Conservation (phyloP, 1,284 basidiomycete genomes). For the Trametes pubescens region DNA sequence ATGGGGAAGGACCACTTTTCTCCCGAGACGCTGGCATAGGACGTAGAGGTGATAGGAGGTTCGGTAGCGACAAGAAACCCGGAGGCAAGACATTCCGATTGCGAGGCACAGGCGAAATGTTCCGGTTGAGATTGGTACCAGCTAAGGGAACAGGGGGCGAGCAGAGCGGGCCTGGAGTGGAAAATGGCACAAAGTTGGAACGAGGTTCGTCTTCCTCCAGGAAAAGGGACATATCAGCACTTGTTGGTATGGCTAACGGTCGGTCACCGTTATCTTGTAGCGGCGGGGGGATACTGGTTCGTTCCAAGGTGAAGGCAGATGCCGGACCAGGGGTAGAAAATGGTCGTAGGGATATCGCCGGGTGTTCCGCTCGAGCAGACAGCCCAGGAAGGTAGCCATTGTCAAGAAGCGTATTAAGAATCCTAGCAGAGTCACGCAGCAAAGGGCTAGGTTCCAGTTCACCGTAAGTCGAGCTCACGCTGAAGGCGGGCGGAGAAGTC, state of each 20-base stretch:
- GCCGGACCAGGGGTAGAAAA: conserved; percentile 21
- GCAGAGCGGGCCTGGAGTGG: conserved; percentile 43
- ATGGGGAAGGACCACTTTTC: neutral
- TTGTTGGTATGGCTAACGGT: neutral
- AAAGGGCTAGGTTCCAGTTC: neutral
- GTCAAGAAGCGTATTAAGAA: neutral
- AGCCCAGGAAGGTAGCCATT: neutral
- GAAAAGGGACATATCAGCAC: neutral
- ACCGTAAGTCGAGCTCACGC: neutral
- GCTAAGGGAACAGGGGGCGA: neutral
- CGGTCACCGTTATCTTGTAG: neutral
- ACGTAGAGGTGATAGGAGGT: neutral
- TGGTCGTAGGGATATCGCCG: neutral
- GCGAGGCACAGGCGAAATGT: neutral
- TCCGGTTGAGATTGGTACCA: neutral
- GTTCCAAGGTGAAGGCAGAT: neutral
- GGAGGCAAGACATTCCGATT: neutral
- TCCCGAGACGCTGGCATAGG: neutral
- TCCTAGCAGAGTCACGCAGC: neutral
- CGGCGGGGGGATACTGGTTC: neutral
- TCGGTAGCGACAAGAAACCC: neutral
- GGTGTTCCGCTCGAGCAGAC: neutral
- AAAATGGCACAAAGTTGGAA: conserved; percentile 41
- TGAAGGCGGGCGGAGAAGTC: neutral
- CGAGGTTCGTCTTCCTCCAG: neutral